Conservation (phyloP, 495 filamentous ascomycete species). For the Xanthoparmelia taractica region DNA sequence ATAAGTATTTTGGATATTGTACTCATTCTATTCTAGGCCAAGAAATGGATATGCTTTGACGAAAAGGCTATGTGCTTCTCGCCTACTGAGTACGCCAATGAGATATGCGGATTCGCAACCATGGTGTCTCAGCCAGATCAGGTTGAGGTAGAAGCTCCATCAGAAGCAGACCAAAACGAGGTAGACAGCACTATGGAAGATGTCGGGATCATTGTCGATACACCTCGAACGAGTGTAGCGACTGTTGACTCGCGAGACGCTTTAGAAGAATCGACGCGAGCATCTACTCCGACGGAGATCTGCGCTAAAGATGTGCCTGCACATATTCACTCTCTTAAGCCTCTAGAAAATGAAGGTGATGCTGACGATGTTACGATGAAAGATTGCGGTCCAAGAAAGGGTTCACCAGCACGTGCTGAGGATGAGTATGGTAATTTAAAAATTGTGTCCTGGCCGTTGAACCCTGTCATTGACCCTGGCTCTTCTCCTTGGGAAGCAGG, state of each 20-base stretch:
- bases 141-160: neutral
- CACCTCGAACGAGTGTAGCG: slow-evolving; percentile 4
- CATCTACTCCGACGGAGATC: slow-evolving; percentile 5
- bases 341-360: neutral
- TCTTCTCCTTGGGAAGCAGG: neutral
- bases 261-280: slow-evolving; percentile 1
- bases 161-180: neutral
- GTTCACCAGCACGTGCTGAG: neutral
- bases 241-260: neutral
- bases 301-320: neutral
- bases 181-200: slow-evolving; percentile 20
- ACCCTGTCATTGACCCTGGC: neutral
- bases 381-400: slow-evolving; percentile 2
- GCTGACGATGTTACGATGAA: slow-evolving; percentile 15
- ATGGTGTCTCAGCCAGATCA: neutral
- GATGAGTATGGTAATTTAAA: neutral
- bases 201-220: neutral
- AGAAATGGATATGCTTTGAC: slow-evolving; percentile 13
- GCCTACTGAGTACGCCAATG: neutral
- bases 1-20: neutral
- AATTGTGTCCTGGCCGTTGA: neutral
- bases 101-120: neutral
- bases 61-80: neutral
- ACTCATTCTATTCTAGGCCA: slow-evolving; percentile 5
- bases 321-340: no score